These are phyloP conservation scores for Allium cepa DNA, from an alignment of 106 monocot genomes.

Conservation along the genomic window DNA sequence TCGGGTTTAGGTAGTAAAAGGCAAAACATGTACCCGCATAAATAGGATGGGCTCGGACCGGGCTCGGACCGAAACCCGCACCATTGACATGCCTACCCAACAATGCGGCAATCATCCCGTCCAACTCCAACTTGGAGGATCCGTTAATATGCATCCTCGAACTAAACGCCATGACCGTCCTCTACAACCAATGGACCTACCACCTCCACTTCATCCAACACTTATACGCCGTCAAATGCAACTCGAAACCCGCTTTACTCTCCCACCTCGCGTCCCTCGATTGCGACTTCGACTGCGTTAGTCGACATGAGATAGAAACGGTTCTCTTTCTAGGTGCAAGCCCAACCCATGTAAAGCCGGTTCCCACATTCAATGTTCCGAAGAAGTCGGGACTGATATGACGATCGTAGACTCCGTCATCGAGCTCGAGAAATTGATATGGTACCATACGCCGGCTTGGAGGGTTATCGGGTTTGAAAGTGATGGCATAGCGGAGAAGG, in stretches of 20 bases:
- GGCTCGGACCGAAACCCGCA: too few species aligned
- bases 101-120: conserved; percentile 10
- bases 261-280: conserved; percentile 14
- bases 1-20: too few species aligned
- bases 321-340: conserved; percentile 10
- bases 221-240: conserved; percentile 24
- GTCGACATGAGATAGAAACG: conserved; percentile 15
- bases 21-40: too few species aligned
- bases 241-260: conserved; percentile 12
- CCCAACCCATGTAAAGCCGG: conserved; percentile 29
- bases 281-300: conserved; percentile 19
- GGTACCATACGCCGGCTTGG: conserved; percentile 7
- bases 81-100: too few species aligned
- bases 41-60: too few species aligned
- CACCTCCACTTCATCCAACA: conserved; percentile 2
- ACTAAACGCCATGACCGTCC: conserved; percentile 2
- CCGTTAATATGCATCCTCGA: conserved; percentile 21
- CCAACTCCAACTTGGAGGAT: neutral
- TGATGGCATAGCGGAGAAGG: too few species aligned
- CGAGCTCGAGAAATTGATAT: conserved; percentile 10
- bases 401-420: conserved; percentile 15
- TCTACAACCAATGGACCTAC: conserved; percentile 8
- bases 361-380: conserved; percentile 12
- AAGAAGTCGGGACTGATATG: neutral
- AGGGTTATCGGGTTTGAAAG: neutral